These are phyloP conservation scores for Diatrype stigma DNA, from an alignment of 2,329 filamentous ascomycete species.

Conservation along the genomic window DNA sequence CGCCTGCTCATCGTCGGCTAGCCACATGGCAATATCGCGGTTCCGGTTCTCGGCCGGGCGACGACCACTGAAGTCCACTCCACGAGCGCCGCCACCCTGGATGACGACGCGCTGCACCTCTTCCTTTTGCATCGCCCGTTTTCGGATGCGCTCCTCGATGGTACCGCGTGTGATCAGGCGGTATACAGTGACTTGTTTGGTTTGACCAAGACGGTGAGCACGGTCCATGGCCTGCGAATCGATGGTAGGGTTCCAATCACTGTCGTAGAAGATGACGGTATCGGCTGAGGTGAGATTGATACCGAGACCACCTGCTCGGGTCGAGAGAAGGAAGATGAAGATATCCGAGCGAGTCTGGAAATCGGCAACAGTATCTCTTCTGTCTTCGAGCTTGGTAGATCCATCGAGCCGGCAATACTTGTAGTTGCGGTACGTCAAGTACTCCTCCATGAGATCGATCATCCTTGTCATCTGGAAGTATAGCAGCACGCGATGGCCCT, in stretches of 20 bases:
- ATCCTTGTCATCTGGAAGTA: constrained; percentile 99
- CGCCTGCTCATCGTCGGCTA: constrained; percentile 94
- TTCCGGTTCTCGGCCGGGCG: constrained; percentile 84
- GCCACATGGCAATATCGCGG: constrained; percentile 98
- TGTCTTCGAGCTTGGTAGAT: constrained; percentile 94
- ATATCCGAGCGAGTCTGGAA: constrained; percentile 95
- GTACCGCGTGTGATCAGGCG: constrained; percentile 94
- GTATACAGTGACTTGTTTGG: constrained; percentile 93
- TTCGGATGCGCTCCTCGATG: constrained; percentile 96
- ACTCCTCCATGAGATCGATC: constrained; percentile 99
- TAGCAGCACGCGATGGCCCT: constrained; percentile 85
- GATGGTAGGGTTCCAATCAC: constrained; percentile 98
- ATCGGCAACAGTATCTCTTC: constrained; percentile 91
- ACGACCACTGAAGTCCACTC: constrained; percentile 94
- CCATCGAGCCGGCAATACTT: constrained; percentile 96
- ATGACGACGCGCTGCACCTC: constrained; percentile 98
- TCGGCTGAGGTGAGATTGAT: constrained; percentile 97
- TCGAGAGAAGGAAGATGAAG: constrained; percentile 94
- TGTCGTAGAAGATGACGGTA: constrained; percentile 99
- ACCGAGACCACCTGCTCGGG: constrained; percentile 92
- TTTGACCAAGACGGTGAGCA: constrained; percentile 95
- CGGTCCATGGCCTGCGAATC: constrained; percentile 99
- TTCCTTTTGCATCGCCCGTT: constrained; percentile 95
- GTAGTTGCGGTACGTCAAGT: constrained; percentile 97
- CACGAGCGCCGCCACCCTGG: constrained; percentile 77